Evolutionary conservation across 2,329 filamentous ascomycete genomes (phyloP).

Genomic region (Fusarium nygamai): DNA sequence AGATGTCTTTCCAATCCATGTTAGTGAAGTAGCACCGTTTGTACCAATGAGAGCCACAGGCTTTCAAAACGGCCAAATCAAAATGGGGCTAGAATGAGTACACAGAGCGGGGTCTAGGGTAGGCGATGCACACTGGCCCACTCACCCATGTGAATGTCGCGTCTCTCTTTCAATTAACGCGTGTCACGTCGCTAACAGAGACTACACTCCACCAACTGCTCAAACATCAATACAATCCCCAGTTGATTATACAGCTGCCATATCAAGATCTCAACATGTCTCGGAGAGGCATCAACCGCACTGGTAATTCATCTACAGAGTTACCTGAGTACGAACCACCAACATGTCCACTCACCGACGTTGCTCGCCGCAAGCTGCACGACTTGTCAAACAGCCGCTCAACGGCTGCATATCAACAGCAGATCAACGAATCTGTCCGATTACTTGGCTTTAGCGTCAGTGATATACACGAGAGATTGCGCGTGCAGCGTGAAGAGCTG

Average conservation of each 20-base stretch:
- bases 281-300: slow-evolving; percentile 46
- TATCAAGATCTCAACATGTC: slow-evolving; percentile 42
- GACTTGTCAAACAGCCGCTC: slow-evolving; percentile 56
- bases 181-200: slow-evolving; percentile 5
- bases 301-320: slow-evolving; percentile 37
- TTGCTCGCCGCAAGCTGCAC: slow-evolving; percentile 52
- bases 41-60: not conserved
- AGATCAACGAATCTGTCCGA: slow-evolving; percentile 56
- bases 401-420: slow-evolving; percentile 55
- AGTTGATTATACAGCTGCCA: slow-evolving; percentile 5
- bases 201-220: not conserved
- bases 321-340: slow-evolving; percentile 64
- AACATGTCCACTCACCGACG: slow-evolving; percentile 55
- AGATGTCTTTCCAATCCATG: not conserved
- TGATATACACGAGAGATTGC: slow-evolving; percentile 60
- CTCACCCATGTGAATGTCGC: not conserved
- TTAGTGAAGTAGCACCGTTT: no score
- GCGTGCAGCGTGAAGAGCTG: slow-evolving; percentile 50
- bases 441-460: slow-evolving; percentile 58
- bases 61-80: not conserved
- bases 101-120: not conserved
- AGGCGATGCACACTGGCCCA: not conserved
- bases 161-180: slow-evolving; percentile 27
- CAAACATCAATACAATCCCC: not conserved
- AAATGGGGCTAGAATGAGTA: no score